phyloP scores from a whole-genome alignment of 768 basidiomycete species.

The Neoboletus subvelutipes region DNA sequence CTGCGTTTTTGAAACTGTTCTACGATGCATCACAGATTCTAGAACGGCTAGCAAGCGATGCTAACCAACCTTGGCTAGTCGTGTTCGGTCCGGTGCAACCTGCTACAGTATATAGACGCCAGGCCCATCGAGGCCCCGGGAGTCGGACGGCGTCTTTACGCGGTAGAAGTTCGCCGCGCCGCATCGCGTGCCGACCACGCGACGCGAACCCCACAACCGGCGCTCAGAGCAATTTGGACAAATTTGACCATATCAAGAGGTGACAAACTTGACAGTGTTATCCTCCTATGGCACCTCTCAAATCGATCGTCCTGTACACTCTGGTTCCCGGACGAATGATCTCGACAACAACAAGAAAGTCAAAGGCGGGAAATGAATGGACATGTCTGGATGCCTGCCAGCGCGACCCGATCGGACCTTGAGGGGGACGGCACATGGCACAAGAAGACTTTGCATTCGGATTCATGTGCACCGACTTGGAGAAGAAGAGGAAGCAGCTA shows the following conservation, averaged over 20 bases:
- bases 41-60: not conserved
- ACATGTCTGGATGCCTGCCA: not conserved
- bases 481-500: not conserved
- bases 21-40: not conserved
- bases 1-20: not conserved
- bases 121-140: not conserved
- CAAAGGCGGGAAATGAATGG: not conserved
- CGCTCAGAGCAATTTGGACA: not conserved
- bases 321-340: not conserved
- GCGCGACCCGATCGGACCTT: conserved; percentile 10
- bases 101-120: not conserved
- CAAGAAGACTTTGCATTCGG: not conserved
- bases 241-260: too few species aligned
- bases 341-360: not conserved
- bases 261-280: not conserved
- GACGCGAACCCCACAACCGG: conserved; percentile 2
- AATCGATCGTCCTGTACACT: not conserved
- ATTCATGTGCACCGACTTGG: not conserved
- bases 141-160: not conserved
- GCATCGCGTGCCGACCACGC: conserved; percentile 13
- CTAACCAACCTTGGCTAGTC: not conserved
- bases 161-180: conserved; percentile 4
- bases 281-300: not conserved
- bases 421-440: not conserved
- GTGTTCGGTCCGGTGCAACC: not conserved